Evolutionary conservation across 257 asterid species (phyloP).

Genomic region (Striga asiatica): DNA sequence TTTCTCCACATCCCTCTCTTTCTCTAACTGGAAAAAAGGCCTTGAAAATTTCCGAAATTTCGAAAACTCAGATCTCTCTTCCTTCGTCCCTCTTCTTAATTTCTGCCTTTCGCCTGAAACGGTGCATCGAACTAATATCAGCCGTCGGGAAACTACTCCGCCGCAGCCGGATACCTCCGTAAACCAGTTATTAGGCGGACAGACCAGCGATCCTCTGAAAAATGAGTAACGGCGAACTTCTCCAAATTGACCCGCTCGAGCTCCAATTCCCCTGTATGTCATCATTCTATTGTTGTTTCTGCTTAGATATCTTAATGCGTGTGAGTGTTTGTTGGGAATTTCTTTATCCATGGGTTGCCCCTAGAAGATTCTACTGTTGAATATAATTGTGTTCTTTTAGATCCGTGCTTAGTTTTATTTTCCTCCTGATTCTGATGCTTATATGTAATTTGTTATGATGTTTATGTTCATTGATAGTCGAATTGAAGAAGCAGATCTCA

Average conservation of each 20-base stretch:
- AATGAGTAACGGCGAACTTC: constrained; percentile 55
- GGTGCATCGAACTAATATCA: constrained; percentile 2
- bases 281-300: not conserved
- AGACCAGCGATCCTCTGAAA: constrained; percentile 24
- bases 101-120: constrained; percentile 12
- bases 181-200: constrained; percentile 18
- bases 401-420: constrained; percentile 23
- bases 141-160: constrained; percentile 10
- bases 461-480: constrained; percentile 31
- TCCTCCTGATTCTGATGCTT: constrained; percentile 7
- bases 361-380: constrained; percentile 9
- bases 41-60: not conserved
- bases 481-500: constrained; percentile 83
- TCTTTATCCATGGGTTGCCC: not conserved
- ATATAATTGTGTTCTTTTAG: constrained; percentile 14
- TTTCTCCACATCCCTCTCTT: not conserved
- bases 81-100: not conserved
- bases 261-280: constrained; percentile 63
- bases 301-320: not conserved
- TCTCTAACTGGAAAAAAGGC: constrained; percentile 4
- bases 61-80: constrained; percentile 32
- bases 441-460: not conserved
- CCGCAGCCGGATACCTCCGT: constrained; percentile 3
- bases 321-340: not conserved
- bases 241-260: constrained; percentile 67